Percentiles rank a stretch among this genome's conserved stretches.
Evolutionary conservation across 345 rosid species (phyloP).

Genomic region (Trapa incisa): DNA sequence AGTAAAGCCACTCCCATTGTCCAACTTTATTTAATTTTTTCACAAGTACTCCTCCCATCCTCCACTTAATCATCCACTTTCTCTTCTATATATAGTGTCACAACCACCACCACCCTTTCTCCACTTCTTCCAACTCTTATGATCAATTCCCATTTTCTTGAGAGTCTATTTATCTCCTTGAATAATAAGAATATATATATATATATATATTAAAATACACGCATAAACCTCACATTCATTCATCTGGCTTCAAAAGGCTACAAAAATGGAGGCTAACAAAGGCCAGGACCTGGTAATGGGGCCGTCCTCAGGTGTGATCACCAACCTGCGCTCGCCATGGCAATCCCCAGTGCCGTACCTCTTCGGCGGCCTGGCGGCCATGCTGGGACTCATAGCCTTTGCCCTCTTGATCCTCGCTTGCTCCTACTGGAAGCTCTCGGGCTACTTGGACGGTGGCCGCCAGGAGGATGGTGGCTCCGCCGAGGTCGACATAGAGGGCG

Average conservation of each 20-base stretch:
- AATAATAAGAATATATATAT: background rate
- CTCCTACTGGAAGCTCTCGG: conserved; percentile 91
- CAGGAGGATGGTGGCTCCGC: conserved; percentile 11
- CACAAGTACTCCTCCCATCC: background rate
- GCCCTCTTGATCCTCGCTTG: conserved; percentile 90
- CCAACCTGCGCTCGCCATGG: conserved; percentile 58
- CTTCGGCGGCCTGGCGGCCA: conserved; percentile 90
- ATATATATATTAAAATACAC: background rate
- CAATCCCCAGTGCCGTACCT: conserved; percentile 94
- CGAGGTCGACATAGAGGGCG: conserved; percentile 63
- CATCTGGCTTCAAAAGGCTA: background rate
- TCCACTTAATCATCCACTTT: background rate
- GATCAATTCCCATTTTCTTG: background rate
- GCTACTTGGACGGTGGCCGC: conserved; percentile 42
- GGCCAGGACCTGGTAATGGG: conserved; percentile 23
- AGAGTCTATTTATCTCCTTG: background rate
- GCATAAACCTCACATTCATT: background rate
- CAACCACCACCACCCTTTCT: background rate
- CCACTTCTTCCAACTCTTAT: background rate
- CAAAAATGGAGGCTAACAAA: conserved; percentile 25
- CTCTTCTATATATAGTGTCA: conserved; percentile 6
- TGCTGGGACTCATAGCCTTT: conserved; percentile 89
- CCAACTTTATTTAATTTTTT: too few relatives aligned
- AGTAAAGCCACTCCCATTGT: background rate
- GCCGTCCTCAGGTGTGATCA: conserved; percentile 11